Conservation (phyloP, 768 basidiomycete species). For the Sistotremastrum suecicum region DNA sequence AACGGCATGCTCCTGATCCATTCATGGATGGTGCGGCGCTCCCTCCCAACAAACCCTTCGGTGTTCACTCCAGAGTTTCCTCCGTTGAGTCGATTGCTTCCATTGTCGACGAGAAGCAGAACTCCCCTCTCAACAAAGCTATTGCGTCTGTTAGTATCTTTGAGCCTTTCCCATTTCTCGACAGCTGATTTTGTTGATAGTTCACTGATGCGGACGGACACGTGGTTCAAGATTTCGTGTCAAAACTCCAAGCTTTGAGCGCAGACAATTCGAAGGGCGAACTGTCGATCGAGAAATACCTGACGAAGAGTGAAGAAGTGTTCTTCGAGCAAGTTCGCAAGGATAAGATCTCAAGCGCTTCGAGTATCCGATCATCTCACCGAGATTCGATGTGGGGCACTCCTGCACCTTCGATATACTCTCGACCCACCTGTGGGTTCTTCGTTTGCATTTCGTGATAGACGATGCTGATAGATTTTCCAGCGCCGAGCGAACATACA, state of each 20-base stretch:
- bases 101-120: conserved; percentile 81
- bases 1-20: conserved; percentile 69
- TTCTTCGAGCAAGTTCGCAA: conserved; percentile 87
- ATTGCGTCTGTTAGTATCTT: conserved; percentile 56
- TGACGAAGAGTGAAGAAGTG: conserved; percentile 82
- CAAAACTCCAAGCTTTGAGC: conserved; percentile 62
- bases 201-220: conserved; percentile 92
- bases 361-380: conserved; percentile 62
- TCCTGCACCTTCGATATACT: conserved; percentile 41
- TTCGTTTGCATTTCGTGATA: not conserved
- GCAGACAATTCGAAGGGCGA: conserved; percentile 86
- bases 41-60: conserved; percentile 63
- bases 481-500: conserved; percentile 36
- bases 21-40: conserved; percentile 48
- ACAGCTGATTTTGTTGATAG: conserved; percentile 20
- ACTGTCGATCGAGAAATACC: conserved; percentile 81
- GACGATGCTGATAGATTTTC: conserved; percentile 1
- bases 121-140: conserved; percentile 88
- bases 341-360: conserved; percentile 75
- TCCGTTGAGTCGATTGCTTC: conserved; percentile 88
- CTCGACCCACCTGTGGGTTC: conserved; percentile 61
- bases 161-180: conserved; percentile 1
- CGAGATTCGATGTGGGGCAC: conserved; percentile 77
- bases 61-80: conserved; percentile 60
- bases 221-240: conserved; percentile 79